Conservation (phyloP, 495 filamentous ascomycete species). For the Friedmanniomyces simplex region DNA sequence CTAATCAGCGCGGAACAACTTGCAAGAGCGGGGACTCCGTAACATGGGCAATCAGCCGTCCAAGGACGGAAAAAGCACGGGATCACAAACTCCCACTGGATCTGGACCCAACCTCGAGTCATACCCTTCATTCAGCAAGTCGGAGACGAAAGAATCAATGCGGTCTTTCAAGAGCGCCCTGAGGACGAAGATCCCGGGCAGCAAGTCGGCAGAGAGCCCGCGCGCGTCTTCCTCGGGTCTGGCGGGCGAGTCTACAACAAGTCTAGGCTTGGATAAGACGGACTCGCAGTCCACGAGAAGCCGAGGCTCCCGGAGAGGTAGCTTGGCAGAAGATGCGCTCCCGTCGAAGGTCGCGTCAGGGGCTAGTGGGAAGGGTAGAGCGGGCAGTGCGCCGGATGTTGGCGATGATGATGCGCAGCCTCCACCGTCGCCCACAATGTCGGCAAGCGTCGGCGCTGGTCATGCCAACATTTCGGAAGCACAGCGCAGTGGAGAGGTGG, state of each 20-base stretch:
- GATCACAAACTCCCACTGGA: conserved; percentile 35
- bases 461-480: conserved; percentile 72
- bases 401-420: conserved; percentile 52
- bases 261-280: conserved; percentile 34
- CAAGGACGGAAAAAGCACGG: conserved; percentile 46
- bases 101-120: conserved; percentile 45
- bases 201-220: conserved; percentile 67
- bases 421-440: conserved; percentile 83
- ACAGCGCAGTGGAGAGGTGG: conserved; percentile 80
- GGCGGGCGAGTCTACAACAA: conserved; percentile 39
- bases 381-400: conserved; percentile 31
- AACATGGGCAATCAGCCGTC: conserved; percentile 90
- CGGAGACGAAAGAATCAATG: conserved; percentile 89
- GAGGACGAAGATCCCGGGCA: conserved; percentile 62
- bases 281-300: conserved; percentile 67
- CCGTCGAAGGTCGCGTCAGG: conserved; percentile 28
- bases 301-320: conserved; percentile 55
- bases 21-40: background rate
- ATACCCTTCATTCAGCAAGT: conserved; percentile 83
- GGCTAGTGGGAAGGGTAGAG: conserved; percentile 21
- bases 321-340: conserved; percentile 37
- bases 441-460: conserved; percentile 60
- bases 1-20: background rate
- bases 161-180: conserved; percentile 70
- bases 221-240: conserved; percentile 58